These are phyloP conservation scores for Podaxis sp. DNA, from an alignment of 768 basidiomycete genomes.

Conservation along the genomic window DNA sequence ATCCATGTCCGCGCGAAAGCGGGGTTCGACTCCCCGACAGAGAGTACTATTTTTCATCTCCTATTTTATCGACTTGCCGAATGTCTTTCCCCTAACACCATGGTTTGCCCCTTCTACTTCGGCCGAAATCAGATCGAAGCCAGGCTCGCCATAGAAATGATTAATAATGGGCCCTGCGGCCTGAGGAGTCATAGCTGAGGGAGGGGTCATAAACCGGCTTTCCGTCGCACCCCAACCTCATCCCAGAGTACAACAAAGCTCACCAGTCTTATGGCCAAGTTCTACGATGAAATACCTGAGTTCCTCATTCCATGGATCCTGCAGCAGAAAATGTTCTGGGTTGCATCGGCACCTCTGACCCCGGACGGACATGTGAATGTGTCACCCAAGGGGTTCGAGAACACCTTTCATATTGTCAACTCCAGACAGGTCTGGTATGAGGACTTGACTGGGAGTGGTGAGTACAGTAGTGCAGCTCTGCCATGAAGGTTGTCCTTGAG, in stretches of 20 bases:
- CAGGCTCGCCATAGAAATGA: too few relatives aligned
- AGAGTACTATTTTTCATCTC: neutral
- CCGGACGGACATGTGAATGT: slow-evolving; percentile 60
- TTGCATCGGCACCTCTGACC: slow-evolving; percentile 59
- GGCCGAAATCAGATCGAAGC: too few relatives aligned
- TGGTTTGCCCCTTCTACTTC: too few relatives aligned
- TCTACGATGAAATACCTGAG: slow-evolving; percentile 50
- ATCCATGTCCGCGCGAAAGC: slow-evolving; percentile 12
- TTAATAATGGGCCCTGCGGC: too few relatives aligned
- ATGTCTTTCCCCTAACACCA: too few relatives aligned
- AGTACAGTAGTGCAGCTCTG: slow-evolving; percentile 18
- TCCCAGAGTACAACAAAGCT: neutral
- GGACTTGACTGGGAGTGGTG: slow-evolving; percentile 63
- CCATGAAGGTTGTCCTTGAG: neutral
- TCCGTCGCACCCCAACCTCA: neutral
- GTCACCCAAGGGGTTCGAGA: slow-evolving; percentile 52
- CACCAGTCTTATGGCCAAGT: slow-evolving; percentile 47
- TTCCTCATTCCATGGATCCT: slow-evolving; percentile 49
- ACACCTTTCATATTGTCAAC: slow-evolving; percentile 49
- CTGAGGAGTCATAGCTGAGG: too few relatives aligned
- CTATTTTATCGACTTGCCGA: neutral
- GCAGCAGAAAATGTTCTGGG: slow-evolving; percentile 62
- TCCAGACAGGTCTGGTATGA: slow-evolving; percentile 62
- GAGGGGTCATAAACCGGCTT: neutral
- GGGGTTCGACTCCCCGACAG: slow-evolving; percentile 19